Base-by-base conservation (phyloP, 352 stramenopile species). In the Plasmopara muralis region DNA sequence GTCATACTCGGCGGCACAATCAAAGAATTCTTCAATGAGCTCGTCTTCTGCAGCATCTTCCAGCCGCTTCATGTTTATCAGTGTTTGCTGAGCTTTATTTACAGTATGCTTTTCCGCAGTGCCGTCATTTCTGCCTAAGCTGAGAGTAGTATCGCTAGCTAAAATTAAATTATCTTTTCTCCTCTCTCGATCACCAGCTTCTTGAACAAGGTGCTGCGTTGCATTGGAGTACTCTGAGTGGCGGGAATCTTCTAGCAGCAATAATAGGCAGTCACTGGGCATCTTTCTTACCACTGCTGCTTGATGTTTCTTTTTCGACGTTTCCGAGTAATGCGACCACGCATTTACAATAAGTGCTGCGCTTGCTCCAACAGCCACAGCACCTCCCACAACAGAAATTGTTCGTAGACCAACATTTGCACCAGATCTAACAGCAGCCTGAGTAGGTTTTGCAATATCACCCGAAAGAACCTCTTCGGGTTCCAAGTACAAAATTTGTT, bases 21-120 rank as follows among this genome's bases (percentile, higher is more conserved):
- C 79, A 53, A 87, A 91, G 50, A 89, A 94, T n/a, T 91, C 77
- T 51, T 92, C 80, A n/a, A 91, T 47, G 4, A 89, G 46, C 15
- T 73, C 61, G 43, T 85, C 68, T 55, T 86, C 77, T 67, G 50
- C 47, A 28, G 37, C 46, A 25, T 67, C 57, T 60, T 72, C 59
- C 28, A 64, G 44, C 59, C 64, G 55, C 31, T 61, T 67, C 50
- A 70, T 28, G 41, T 57, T 54, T 20, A 65, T 55, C 9, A 82
- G 48, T 18, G 70, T 63, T 57, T 68, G 59, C 28, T 62, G 44
- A 31, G 64, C 60, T 44, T 41, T 62, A 47, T 31, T 51, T 4
- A 58, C 47, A 5, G 60, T 18, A 13, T 47, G 15, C 1, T 65
- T 38, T 16, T 73, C 60, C 13, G 41, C 37, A 5, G 35, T 48